phyloP scores from a whole-genome alignment of 1,284 basidiomycete genomes.

The Cryptococcus depauperatus region DNA sequence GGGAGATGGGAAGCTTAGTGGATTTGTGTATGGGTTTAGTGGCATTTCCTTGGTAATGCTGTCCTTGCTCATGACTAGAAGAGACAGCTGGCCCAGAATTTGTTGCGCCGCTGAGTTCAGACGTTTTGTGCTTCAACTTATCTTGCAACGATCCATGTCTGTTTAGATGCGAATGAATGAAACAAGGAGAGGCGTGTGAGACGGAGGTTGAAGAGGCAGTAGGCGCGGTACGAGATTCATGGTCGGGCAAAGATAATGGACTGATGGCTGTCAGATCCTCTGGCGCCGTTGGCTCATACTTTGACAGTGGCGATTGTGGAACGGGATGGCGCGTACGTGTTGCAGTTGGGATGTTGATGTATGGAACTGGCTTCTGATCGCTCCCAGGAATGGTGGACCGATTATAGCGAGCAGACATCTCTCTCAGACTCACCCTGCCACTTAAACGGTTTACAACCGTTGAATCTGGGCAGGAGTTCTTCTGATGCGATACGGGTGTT shows the following conservation, averaged over 20 bases:
- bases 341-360: slow-evolving; percentile 13
- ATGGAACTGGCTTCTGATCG: neutral
- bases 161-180: slow-evolving; percentile 47
- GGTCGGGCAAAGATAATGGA: neutral
- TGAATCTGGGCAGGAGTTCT: too few relatives aligned
- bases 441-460: too few relatives aligned
- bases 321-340: slow-evolving; percentile 24
- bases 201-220: neutral
- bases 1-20: slow-evolving; percentile 2
- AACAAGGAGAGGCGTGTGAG: slow-evolving; percentile 37
- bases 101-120: neutral
- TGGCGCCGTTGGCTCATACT: slow-evolving; percentile 16
- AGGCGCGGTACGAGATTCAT: slow-evolving; percentile 3
- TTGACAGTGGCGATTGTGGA: slow-evolving; percentile 30
- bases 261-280: slow-evolving; percentile 1
- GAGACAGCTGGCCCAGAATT: neutral
- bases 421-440: too few relatives aligned
- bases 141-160: slow-evolving; percentile 42
- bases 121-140: slow-evolving; percentile 26
- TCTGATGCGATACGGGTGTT: too few relatives aligned
- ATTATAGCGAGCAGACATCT: too few relatives aligned
- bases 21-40: slow-evolving; percentile 11
- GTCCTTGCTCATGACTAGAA: neutral
- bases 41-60: slow-evolving; percentile 7
- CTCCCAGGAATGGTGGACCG: too few relatives aligned